phyloP scores from a whole-genome alignment of 495 filamentous ascomycete genomes.

The Chaetomium cochliodes region DNA sequence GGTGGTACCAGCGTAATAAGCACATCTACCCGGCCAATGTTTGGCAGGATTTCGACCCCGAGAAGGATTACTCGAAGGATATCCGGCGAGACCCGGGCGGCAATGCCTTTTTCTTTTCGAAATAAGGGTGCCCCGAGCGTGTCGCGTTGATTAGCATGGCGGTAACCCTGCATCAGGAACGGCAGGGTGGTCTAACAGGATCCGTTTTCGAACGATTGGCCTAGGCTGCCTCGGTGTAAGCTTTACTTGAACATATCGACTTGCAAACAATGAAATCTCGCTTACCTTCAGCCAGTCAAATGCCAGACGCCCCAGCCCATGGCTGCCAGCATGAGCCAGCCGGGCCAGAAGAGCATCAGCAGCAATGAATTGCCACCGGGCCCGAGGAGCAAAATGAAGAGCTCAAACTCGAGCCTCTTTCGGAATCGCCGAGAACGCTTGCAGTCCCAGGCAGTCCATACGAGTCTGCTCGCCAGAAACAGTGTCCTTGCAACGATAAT shows the following conservation, averaged over 20 bases:
- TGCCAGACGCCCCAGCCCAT: constrained; percentile 27
- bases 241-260: not conserved
- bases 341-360: constrained; percentile 51
- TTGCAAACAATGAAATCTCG: not conserved
- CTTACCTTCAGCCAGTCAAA: constrained; percentile 28
- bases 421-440: constrained; percentile 32
- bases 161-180: not conserved
- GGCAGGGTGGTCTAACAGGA: not conserved
- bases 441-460: constrained; percentile 36
- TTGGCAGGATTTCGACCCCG: constrained; percentile 93
- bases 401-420: constrained; percentile 46
- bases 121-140: constrained; percentile 18
- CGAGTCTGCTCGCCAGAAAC: constrained; percentile 12
- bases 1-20: constrained; percentile 97
- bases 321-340: constrained; percentile 42
- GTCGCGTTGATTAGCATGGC: not conserved
- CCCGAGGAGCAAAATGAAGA: constrained; percentile 45
- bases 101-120: constrained; percentile 89
- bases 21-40: constrained; percentile 95
- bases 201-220: not conserved
- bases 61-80: constrained; percentile 77
- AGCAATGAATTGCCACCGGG: constrained; percentile 41
- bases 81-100: constrained; percentile 80
- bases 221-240: constrained; percentile 1
- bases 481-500: constrained; percentile 7